phyloP scores from a whole-genome alignment of 345 rosid genomes.

The Populus ilicifolia region DNA sequence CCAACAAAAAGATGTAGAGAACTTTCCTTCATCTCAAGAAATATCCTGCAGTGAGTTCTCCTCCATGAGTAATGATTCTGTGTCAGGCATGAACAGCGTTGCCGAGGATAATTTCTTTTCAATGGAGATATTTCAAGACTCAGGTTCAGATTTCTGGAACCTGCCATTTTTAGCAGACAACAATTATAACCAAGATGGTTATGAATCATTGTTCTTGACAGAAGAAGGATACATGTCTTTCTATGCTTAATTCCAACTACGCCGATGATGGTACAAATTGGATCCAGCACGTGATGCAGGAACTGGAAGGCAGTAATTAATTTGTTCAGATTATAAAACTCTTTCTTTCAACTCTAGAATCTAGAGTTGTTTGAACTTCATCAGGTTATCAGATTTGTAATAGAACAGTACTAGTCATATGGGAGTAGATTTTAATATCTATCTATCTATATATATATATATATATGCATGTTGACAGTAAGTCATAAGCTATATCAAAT shows the following conservation, averaged over 20 bases:
- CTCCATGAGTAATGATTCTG: background rate
- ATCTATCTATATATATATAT: too few species aligned
- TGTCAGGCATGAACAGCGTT: background rate
- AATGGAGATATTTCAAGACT: background rate
- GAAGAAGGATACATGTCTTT: background rate
- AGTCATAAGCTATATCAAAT: background rate
- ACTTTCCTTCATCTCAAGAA: conserved; percentile 15
- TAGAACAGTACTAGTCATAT: background rate
- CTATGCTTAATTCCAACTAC: background rate
- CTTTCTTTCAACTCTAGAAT: background rate
- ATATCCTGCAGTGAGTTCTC: background rate
- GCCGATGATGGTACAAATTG: conserved; percentile 1
- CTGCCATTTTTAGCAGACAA: conserved; percentile 12
- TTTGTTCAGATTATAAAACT: background rate
- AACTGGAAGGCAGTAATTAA: background rate
- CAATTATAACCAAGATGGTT: background rate
- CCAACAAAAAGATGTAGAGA: conserved; percentile 17
- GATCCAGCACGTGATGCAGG: conserved; percentile 14
- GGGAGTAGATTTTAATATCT: background rate
- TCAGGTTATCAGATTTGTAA: background rate
- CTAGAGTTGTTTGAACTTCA: background rate
- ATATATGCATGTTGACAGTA: background rate
- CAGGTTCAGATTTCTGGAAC: conserved; percentile 18
- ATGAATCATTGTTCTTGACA: background rate
- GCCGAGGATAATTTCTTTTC: background rate